Evolutionary conservation across 2,329 filamentous ascomycete species (phyloP).

Genomic region (Colletotrichum somersetense): DNA sequence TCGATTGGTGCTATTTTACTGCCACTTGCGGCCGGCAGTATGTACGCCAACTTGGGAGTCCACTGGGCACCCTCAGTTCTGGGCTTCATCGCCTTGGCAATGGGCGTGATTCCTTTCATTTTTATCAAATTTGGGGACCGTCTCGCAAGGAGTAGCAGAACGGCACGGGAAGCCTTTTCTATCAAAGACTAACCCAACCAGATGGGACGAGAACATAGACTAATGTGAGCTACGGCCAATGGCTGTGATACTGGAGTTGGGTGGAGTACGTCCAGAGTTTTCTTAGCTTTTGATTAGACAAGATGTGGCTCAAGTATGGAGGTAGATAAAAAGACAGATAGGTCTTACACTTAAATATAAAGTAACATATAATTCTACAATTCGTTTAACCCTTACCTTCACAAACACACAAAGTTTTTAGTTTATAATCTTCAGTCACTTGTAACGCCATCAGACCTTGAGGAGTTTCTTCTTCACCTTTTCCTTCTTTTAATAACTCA

Average conservation of each 20-base stretch:
- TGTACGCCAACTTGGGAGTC: slow-evolving; percentile 50
- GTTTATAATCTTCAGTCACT: too few relatives aligned
- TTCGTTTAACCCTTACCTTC: too few relatives aligned
- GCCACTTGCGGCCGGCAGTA: slow-evolving; percentile 50
- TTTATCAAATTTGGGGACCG: slow-evolving; percentile 50
- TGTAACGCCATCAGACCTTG: too few relatives aligned
- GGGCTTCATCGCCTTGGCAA: slow-evolving; percentile 47
- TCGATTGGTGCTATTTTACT: slow-evolving; percentile 51
- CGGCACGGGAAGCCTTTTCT: slow-evolving; percentile 28
- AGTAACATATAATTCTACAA: too few relatives aligned
- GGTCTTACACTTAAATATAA: too few relatives aligned
- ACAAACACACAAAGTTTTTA: too few relatives aligned
- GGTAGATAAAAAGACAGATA: too few relatives aligned
- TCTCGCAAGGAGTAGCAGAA: slow-evolving; percentile 46
- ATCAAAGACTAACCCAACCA: not conserved
- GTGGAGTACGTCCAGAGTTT: too few relatives aligned
- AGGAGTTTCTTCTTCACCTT: too few relatives aligned
- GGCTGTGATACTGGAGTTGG: not conserved
- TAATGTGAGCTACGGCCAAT: not conserved
- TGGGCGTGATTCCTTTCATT: slow-evolving; percentile 51
- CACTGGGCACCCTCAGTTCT: slow-evolving; percentile 54
- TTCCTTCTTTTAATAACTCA: too few relatives aligned
- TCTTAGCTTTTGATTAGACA: too few relatives aligned
- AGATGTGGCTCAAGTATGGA: too few relatives aligned
- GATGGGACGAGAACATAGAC: not conserved